Conservation (phyloP, 2,329 filamentous ascomycete genomes). For the Aureobasidium mangrovei region DNA sequence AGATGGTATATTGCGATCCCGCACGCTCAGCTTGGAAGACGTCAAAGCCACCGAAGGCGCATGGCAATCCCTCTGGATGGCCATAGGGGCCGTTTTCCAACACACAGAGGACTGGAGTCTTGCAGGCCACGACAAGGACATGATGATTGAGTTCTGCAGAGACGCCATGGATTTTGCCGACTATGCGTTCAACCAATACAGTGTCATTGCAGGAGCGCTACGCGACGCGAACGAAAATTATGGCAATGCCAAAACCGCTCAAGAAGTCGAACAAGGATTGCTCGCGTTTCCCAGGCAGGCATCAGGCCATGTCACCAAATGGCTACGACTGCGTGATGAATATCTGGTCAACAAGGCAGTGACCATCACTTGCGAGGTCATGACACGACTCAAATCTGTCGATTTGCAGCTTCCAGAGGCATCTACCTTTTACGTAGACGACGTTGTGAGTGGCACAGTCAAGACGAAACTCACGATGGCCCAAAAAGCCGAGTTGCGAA, state of each 20-base stretch:
- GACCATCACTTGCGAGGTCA: conserved; percentile 72
- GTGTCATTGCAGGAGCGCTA: conserved; percentile 67
- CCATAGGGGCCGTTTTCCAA: conserved; percentile 69
- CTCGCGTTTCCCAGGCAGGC: conserved; percentile 57
- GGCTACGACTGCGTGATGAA: conserved; percentile 81
- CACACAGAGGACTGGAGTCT: conserved; percentile 77
- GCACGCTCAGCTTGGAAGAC: conserved; percentile 49
- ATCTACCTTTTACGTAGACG: conserved; percentile 53
- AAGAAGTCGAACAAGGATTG: conserved; percentile 42
- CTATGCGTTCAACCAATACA: conserved; percentile 73
- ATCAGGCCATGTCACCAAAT: conserved; percentile 65
- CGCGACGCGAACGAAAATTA: conserved; percentile 34
- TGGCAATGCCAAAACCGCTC: conserved; percentile 24
- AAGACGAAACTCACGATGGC: conserved; percentile 72
- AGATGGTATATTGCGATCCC: conserved; percentile 52
- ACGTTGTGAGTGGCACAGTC: conserved; percentile 55
- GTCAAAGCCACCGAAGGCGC: conserved; percentile 60
- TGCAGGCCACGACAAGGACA: conserved; percentile 59
- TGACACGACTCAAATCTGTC: conserved; percentile 70
- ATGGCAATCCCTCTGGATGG: conserved; percentile 79
- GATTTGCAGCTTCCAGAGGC: conserved; percentile 59
- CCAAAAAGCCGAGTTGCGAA: conserved; percentile 73
- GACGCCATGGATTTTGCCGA: conserved; percentile 94
- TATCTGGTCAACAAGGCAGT: conserved; percentile 79
- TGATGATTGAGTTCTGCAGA: conserved; percentile 87